Base-by-base conservation (phyloP, 2,329 filamentous ascomycete genomes). In the Xylariaceae sp. region DNA sequence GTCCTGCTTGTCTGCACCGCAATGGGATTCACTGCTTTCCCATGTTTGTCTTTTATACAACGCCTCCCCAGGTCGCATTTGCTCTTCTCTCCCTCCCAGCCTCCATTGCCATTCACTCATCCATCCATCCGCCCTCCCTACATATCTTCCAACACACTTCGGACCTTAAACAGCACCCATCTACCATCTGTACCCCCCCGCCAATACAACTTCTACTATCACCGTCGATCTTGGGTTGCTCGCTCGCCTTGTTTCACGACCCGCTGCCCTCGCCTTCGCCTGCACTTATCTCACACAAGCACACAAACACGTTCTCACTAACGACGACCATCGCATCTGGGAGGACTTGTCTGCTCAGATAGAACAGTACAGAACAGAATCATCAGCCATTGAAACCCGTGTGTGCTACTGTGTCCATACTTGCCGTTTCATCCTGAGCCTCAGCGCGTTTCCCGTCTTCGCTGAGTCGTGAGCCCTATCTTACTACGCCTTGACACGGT, bases 1-100 rank as follows among this genome's bases (percentile, higher is more conserved):
- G 47, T 49, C 36, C 17, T 50, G 31, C 22, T 28, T 28, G 22
- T 28, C 22, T 28, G 22, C 22, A 28, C 22, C 22, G 22, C 22
- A 53, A 66, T 66, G 63, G 64, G 64, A 66, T 65, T 65, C 58
- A 56, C 63, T 54, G 59, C 60, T 66, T 66, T 66, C 64, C 64
- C 64, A 66, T 66, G 57, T 63, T 63, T 57, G 58, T 39, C 55
- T 55, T 61, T 60, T 62, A 65, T 60, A 54, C 58, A 51, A 58
- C 58, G 50, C 57, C 60, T 57, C 54, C 60, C 57, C 56, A 46
- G 50, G 56, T 56, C 56, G 50, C 51, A 56, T 56, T 48, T 28
- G 36, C n/a, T 38, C 44, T 53, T 34, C 12, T 51, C 42, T 55
- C 57, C 59, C 59, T 59, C 48, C 44, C 53, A 57, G 36, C 13